A percentile compares a stretch with the other conserved stretches of the same genome.
These are phyloP conservation scores for Suillus brevipes DNA, from an alignment of 768 basidiomycete genomes.

Conservation along the genomic window DNA sequence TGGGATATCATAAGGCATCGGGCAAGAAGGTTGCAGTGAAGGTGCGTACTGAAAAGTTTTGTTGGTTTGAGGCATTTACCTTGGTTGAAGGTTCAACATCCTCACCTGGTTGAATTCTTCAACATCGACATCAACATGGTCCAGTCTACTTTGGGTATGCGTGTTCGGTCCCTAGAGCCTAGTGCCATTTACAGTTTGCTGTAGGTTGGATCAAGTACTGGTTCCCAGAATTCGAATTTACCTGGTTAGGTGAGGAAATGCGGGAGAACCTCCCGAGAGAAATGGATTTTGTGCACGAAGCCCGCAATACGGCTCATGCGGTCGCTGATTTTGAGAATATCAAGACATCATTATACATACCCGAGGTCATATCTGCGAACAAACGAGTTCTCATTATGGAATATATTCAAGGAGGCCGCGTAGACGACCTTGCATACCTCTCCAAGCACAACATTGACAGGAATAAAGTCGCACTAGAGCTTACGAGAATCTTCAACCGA, in stretches of 20 bases:
- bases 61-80: constrained; percentile 8
- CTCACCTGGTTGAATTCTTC: constrained; percentile 89
- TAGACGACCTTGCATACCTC: constrained; percentile 86
- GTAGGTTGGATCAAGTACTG: constrained; percentile 83
- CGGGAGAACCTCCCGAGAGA: constrained; percentile 86
- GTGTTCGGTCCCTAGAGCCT: not conserved
- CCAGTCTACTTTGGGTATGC: constrained; percentile 64
- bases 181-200: constrained; percentile 10
- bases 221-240: constrained; percentile 96
- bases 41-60: constrained; percentile 36
- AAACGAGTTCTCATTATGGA: constrained; percentile 94
- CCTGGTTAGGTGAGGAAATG: constrained; percentile 96
- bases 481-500: constrained; percentile 85
- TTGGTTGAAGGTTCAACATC: constrained; percentile 74
- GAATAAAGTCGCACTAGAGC: constrained; percentile 89
- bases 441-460: constrained; percentile 83
- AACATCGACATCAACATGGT: constrained; percentile 90
- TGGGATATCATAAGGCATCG: constrained; percentile 68
- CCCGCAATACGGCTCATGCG: constrained; percentile 76
- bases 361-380: constrained; percentile 73
- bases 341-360: constrained; percentile 85
- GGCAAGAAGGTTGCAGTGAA: constrained; percentile 86
- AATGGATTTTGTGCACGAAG: constrained; percentile 94
- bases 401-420: constrained; percentile 83
- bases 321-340: constrained; percentile 67